Conservation (phyloP, 2,329 filamentous ascomycete genomes). For the Chaetomium globosum region DNA sequence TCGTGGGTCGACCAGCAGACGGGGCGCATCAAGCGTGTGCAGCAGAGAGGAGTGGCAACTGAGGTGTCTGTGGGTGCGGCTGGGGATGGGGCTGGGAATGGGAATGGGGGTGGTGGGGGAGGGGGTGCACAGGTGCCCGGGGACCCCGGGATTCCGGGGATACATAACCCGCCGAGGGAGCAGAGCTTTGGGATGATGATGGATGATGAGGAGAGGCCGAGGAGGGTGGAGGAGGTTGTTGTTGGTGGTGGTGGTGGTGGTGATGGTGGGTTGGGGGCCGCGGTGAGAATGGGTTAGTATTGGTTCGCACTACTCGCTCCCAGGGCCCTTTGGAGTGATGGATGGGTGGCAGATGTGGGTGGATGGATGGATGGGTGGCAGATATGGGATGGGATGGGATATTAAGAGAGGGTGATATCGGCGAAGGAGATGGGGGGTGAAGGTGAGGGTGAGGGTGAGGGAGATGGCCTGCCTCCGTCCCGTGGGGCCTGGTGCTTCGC, state of each 20-base stretch:
- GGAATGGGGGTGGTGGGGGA: neutral
- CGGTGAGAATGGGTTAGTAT: neutral
- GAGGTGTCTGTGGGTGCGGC: too few relatives aligned
- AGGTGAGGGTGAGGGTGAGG: neutral
- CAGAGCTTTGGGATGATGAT: conserved; percentile 55
- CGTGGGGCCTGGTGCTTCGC: conserved; percentile 19
- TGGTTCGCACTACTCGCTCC: too few relatives aligned
- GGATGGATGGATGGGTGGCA: neutral
- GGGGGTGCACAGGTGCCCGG: conserved; percentile 37
- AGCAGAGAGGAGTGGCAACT: conserved; percentile 37
- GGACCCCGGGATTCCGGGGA: conserved; percentile 40
- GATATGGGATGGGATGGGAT: neutral
- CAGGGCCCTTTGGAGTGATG: neutral
- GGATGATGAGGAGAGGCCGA: conserved; percentile 53
- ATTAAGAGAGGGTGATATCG: neutral
- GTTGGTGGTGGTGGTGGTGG: too few relatives aligned
- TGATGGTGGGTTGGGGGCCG: neutral
- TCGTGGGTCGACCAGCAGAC: conserved; percentile 69
- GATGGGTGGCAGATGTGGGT: neutral
- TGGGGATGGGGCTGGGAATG: neutral
- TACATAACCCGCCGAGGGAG: conserved; percentile 49
- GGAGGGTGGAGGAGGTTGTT: conserved; percentile 44
- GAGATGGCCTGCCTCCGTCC: neutral
- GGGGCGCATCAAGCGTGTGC: conserved; percentile 54
- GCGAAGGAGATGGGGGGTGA: too few relatives aligned